Base-by-base conservation (phyloP, 2,329 filamentous ascomycete genomes). In the Plectosphaerella plurivora region DNA sequence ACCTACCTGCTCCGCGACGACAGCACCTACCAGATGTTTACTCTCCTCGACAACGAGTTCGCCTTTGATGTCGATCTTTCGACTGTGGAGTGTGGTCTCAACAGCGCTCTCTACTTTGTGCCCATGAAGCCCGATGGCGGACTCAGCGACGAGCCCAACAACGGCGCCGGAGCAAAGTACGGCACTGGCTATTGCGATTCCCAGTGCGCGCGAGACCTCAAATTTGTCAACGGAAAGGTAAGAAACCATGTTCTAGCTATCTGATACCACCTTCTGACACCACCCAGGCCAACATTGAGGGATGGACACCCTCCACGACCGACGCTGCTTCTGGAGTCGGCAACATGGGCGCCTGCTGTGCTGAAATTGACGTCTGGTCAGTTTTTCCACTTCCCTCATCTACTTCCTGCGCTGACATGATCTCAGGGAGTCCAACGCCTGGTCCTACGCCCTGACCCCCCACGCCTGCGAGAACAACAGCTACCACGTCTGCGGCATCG, bases 51-150 rank as follows among this genome's bases (percentile, higher is more conserved):
- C 68, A 74, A 82, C 61, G 84, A 88, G 66, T 81, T 88, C 64
- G 78, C 80, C 37, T 86, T 87, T 54, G 83, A 86, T 52, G 83
- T 87, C 16, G 84, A 88, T 63, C 76, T 85, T 28, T 85, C 82
- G 36, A 77, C 77, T 52, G 72, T 86, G 22, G 78, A 61, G 46
- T 88, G 85, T 60, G 86, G 86, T 51, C 67, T 88, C 57, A 87
- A 88, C 67, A 82, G 82, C 53, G 84, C 84, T 36, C 68, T 87
- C 36, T 87, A 87, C 69, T 76, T 81, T 47, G 73, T 78, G 20
- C 68, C 75, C 57, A 83, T 84, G 81, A 75, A 80, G 46, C 71
- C 73, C 28, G 78, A 82, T 52, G 79, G 79, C 56, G 79, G 79
- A 45, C 64, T 72, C 66, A 60, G 62, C 55, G 75, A 73, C 60